Evolutionary conservation across 2,329 filamentous ascomycete genomes (phyloP), one percentile per base, ranked within the genome.

Genomic region (Venturia asperata): DNA sequence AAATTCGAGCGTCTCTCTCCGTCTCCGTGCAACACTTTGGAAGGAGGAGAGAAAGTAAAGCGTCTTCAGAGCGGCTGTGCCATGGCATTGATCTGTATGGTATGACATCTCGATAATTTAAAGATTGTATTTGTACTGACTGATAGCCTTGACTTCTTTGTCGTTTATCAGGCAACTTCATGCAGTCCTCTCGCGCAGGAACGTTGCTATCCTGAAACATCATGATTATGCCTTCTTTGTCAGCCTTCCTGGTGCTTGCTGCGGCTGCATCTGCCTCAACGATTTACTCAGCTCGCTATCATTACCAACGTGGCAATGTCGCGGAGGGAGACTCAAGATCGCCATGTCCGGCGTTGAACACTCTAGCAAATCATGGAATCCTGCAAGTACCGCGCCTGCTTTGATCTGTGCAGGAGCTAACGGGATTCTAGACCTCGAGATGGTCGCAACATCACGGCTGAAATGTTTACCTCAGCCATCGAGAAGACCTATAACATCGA

Each of bases 331-430:
- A 63, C 30, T 63, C 61, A 17, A 34, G 64, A 39, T 65, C 67
- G 1, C 74, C 74, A 11, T 76, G 74, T 60, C 74, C 73, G 1
- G 71, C 67, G 5, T 67, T 75, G 24, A 76, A 75, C 62, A 66
- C 71, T 13, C 69, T 74, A 19, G 74, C 73, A 19, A 76, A 76
- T 65, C 71, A 74, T 63, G 68, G 67, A 47, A 66, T 76, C 66
- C 63, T 77, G 64, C 64, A 63, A 13, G 64, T 64, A 24, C 34
- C n/a, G 5, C 9, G 21, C 49, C 49, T 24, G 17, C 37, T 10
- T 27, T 5, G 2, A 6, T 5, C 30, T 19, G 52, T n/a, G 56
- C 41, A 30, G 13, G 19, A 34, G 30, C 55, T 42, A 24, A 45
- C n/a, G 11, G 21, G 6, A 39, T 6, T 6, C 19, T 27, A 66